Percentiles rank a stretch among this genome's conserved stretches.
phyloP scores from a whole-genome alignment of 2,329 filamentous ascomycete species.

The Fusarium nisikadoi region DNA sequence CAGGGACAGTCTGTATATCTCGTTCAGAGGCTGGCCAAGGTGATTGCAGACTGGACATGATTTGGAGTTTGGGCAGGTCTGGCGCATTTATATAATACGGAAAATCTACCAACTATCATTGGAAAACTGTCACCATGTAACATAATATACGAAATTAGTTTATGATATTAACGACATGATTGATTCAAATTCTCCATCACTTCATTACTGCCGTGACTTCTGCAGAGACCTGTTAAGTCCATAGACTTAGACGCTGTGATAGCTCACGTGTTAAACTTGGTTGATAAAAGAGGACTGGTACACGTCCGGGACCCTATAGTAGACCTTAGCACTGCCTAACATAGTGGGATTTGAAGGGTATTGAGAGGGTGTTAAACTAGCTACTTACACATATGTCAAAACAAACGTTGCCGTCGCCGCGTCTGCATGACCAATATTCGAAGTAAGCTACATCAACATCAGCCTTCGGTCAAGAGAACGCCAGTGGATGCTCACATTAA shows the following conservation, averaged over 20 bases:
- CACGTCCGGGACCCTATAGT: not conserved
- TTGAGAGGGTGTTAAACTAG: rapidly evolving
- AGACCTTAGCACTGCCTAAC: rapidly evolving
- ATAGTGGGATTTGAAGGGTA: rapidly evolving
- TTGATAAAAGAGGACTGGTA: not conserved
- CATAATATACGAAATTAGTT: not conserved
- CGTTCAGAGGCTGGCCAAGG: rapidly evolving
- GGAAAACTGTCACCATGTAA: not conserved
- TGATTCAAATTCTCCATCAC: rapidly evolving
- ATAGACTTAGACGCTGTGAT: rapidly evolving
- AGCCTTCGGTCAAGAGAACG: rapidly evolving
- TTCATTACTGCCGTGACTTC: rapidly evolving
- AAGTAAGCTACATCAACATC: not conserved
- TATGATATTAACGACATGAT: not conserved
- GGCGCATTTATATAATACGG: rapidly evolving
- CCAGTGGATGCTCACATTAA: not conserved
- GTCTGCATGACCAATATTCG: not conserved
- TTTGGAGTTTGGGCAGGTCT: not conserved
- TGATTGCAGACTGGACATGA: not conserved
- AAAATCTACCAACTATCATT: rapidly evolving
- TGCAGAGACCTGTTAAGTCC: rapidly evolving
- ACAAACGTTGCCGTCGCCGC: not conserved
- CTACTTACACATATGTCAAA: not conserved
- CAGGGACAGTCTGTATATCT: rapidly evolving
- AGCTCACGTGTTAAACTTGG: rapidly evolving